These are phyloP conservation scores for Collybiopsis luxurians DNA, from an alignment of 768 basidiomycete species.

Conservation along the genomic window DNA sequence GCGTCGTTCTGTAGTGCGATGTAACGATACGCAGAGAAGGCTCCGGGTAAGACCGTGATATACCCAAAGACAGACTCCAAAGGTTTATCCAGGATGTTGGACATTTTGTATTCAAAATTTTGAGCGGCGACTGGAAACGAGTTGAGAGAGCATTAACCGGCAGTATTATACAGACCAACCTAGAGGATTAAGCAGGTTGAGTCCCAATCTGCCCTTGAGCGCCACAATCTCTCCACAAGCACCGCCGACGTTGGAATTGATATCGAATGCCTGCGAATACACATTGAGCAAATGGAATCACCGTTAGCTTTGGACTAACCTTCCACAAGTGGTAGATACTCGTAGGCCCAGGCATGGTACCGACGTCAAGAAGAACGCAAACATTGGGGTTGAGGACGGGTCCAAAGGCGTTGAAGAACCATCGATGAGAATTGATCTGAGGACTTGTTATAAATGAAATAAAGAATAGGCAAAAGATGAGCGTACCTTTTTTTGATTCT, in stretches of 20 bases:
- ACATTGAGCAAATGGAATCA: background rate
- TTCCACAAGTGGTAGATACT: conserved; percentile 79
- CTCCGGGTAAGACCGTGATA: conserved; percentile 91
- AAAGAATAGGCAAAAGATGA: no score
- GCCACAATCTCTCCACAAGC: conserved; percentile 97
- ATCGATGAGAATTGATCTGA: conserved; percentile 84
- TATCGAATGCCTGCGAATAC: conserved; percentile 72
- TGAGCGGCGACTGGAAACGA: conserved; percentile 68
- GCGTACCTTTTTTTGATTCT: conserved; percentile 79
- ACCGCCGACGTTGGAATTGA: conserved; percentile 87
- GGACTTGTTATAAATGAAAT: background rate
- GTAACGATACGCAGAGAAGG: conserved; percentile 90
- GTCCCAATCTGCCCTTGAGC: conserved; percentile 80
- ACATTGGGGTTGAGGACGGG: conserved; percentile 86
- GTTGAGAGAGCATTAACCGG: background rate
- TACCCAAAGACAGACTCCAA: conserved; percentile 89
- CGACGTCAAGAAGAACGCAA: conserved; percentile 88
- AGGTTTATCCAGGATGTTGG: conserved; percentile 90
- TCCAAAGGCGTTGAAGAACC: conserved; percentile 94
- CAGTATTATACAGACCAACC: conserved; percentile 15
- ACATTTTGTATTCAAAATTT: conserved; percentile 95
- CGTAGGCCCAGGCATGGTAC: conserved; percentile 67
- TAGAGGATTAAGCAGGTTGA: conserved; percentile 78
- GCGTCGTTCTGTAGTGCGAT: conserved; percentile 88
- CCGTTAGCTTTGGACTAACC: conserved; percentile 14